Evolutionary conservation across 2,329 filamentous ascomycete genomes (phyloP).

Genomic region (Aspergillus carbonarius): DNA sequence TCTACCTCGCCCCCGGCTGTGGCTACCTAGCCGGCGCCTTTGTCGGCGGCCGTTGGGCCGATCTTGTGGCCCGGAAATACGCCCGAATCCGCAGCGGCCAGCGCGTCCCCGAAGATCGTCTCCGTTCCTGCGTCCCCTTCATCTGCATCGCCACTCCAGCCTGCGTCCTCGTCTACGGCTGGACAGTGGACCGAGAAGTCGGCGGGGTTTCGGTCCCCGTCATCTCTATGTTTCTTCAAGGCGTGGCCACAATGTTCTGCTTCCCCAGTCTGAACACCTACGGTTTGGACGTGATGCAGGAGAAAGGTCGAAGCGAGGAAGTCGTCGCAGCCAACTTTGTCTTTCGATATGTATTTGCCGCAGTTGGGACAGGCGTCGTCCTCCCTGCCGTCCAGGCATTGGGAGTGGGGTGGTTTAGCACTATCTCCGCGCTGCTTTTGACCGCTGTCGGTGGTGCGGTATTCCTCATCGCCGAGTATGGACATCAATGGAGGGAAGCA

Average conservation of each 20-base stretch:
- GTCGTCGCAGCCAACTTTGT: constrained; percentile 81
- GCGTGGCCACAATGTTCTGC: constrained; percentile 71
- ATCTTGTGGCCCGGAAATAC: constrained; percentile 64
- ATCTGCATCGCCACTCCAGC: constrained; percentile 59
- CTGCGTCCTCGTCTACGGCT: constrained; percentile 69
- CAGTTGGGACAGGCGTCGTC: constrained; percentile 67
- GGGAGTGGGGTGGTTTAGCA: constrained; percentile 79
- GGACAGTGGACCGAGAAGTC: constrained; percentile 57
- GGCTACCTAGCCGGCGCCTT: constrained; percentile 70
- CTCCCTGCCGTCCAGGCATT: constrained; percentile 72
- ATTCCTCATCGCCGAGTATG: constrained; percentile 52
- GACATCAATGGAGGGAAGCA: constrained; percentile 53
- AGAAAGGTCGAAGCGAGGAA: constrained; percentile 60
- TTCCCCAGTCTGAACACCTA: constrained; percentile 77
- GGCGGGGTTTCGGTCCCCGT: constrained; percentile 62
- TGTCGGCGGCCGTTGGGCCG: constrained; percentile 70
- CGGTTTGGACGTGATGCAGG: constrained; percentile 77
- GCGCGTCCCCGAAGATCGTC: constrained; percentile 67
- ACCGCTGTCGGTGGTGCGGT: constrained; percentile 47
- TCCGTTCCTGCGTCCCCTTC: constrained; percentile 60
- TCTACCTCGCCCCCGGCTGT: constrained; percentile 71
- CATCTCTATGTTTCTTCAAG: constrained; percentile 71
- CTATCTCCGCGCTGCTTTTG: constrained; percentile 63
- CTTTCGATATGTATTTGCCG: constrained; percentile 72
- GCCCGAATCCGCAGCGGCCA: constrained; percentile 57